A percentile compares a stretch with the other conserved stretches of the same genome.
Evolutionary conservation across 768 basidiomycete genomes (phyloP).

Genomic region (Suillus placidus): DNA sequence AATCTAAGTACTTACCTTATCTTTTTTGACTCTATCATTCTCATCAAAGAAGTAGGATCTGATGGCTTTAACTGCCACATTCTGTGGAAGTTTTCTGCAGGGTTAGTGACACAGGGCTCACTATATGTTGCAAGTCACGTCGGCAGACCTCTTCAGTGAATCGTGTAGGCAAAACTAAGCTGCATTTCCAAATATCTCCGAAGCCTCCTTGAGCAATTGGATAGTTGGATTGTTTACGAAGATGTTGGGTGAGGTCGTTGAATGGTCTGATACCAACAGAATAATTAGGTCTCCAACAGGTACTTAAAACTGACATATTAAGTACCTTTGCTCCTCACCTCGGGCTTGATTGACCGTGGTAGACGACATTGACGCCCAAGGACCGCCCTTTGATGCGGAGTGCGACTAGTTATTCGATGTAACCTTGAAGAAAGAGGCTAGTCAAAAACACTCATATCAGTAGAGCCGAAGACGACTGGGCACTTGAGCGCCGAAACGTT

Average conservation of each 20-base stretch:
- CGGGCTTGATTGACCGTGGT: neutral
- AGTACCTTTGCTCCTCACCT: neutral
- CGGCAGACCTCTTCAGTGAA: neutral
- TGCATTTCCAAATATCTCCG: slow-evolving; percentile 14
- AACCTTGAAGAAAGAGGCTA: neutral
- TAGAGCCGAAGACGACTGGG: neutral
- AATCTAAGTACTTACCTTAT: neutral
- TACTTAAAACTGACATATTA: neutral
- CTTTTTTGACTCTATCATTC: slow-evolving; percentile 7
- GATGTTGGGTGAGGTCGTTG: slow-evolving; percentile 7
- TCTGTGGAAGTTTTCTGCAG: neutral
- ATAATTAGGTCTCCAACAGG: neutral
- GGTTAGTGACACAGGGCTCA: neutral
- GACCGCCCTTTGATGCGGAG: neutral
- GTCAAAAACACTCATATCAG: neutral
- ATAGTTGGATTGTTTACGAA: neutral
- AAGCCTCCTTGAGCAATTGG: slow-evolving; percentile 12
- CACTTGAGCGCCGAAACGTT: neutral
- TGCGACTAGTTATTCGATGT: neutral
- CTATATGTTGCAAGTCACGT: neutral
- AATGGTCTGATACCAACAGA: neutral
- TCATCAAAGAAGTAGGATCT: slow-evolving; percentile 7
- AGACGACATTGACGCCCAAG: neutral
- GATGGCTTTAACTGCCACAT: slow-evolving; percentile 13
- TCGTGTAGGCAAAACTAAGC: neutral